Evolutionary conservation across 2,329 filamentous ascomycete species (phyloP), one percentile per base, ranked within the genome.

Genomic region (Alternaria ventricosa): DNA sequence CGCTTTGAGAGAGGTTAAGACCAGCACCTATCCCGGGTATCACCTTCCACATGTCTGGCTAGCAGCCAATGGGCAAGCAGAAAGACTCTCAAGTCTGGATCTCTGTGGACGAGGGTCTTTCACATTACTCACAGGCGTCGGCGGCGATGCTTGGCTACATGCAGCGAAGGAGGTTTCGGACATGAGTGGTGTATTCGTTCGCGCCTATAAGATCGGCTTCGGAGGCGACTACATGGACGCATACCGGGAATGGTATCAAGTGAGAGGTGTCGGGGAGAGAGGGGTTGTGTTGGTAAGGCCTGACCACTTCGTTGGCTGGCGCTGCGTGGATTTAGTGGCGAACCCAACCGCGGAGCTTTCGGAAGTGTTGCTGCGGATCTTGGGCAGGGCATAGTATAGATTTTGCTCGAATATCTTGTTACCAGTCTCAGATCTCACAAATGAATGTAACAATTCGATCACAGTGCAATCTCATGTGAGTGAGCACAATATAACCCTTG

Each of bases 21-120:
- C 33, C 33, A 84, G 76, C 54, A 89, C 88, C 5, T 87, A 84
- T 68, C 88, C 88, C 0, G 88, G 88, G 10, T 81, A 80, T 46
- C 80, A 87, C 4, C 75, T 90, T 25, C 88, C 88, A 8, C 88
- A 91, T 74, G 87, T 82, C 0, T 90, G 88, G 88, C 76, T 90
- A 13, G 86, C 88, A 76, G 81, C 81, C 28, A 69, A 79, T 9
- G 69, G 80, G 15, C 84, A 87, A 0, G 76, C 76, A n/a, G 71
- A 81, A 57, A 78, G 77, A n/a, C 76, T 86, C 23, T 88, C 87
- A 1, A 89, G 87, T 0, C 84, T 87, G 51, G 88, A 90, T 72
- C 75, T 90, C 1, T 85, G 85, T 0, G 88, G 88, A 0, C 80
- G 88, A 47, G 85, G 86, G 1, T 15, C 33, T 3, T 72, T 72